These are phyloP conservation scores for Blastobotrys serpentis DNA, from an alignment of 1,139 yeast genomes.

Conservation along the genomic window DNA sequence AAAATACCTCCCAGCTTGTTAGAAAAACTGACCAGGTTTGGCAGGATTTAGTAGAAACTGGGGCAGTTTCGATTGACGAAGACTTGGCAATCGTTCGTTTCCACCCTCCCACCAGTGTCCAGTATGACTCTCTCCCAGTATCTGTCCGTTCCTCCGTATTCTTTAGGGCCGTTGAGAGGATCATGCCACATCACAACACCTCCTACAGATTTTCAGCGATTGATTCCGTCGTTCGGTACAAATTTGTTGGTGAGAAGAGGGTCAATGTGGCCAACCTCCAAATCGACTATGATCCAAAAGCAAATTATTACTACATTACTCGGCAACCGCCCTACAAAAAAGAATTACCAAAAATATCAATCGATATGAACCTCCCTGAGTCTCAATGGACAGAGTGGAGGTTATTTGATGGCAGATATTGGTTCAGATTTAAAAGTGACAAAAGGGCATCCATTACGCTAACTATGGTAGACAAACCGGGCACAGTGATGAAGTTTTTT, in stretches of 20 bases:
- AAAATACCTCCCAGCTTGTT: slow-evolving; percentile 6
- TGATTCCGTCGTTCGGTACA: slow-evolving; percentile 6
- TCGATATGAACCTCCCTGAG: slow-evolving; percentile 3
- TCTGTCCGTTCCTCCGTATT: slow-evolving; percentile 13
- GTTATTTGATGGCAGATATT: slow-evolving; percentile 33
- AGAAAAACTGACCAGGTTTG: slow-evolving; percentile 4
- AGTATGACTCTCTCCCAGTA: background rate
- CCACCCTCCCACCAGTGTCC: background rate
- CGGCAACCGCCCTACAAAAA: slow-evolving; percentile 15
- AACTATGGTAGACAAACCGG: slow-evolving; percentile 7
- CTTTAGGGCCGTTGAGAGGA: slow-evolving; percentile 12
- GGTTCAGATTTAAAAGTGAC: slow-evolving; percentile 26
- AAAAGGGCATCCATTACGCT: background rate
- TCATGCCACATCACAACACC: slow-evolving; percentile 15
- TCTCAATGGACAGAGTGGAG: slow-evolving; percentile 29
- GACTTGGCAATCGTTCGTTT: slow-evolving; percentile 9
- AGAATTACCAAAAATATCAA: slow-evolving; percentile 2
- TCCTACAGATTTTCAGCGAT: slow-evolving; percentile 16
- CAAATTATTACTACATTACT: slow-evolving; percentile 1
- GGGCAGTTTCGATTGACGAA: slow-evolving; percentile 5
- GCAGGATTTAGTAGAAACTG: background rate
- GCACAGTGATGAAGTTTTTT: slow-evolving; percentile 7
- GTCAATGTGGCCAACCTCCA: slow-evolving; percentile 15
- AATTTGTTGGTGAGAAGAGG: background rate
- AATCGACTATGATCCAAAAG: background rate